Percentiles rank a stretch among this genome's conserved stretches.
phyloP scores from a whole-genome alignment of 2,329 filamentous ascomycete species.

The Diaporthe amygdali region DNA sequence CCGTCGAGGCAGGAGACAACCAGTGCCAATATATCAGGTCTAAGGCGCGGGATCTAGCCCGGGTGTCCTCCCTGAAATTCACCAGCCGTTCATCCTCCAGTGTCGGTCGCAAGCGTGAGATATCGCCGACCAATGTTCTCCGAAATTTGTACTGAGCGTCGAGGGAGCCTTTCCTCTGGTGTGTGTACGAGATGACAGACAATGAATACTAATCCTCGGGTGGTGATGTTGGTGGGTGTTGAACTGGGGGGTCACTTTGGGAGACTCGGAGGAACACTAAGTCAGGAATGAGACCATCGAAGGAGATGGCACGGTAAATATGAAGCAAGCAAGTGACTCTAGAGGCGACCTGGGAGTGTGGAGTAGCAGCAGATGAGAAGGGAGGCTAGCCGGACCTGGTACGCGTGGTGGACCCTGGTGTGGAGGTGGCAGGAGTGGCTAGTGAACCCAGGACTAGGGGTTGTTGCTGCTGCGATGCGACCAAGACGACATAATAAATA shows the following conservation, averaged over 20 bases:
- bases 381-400: constrained; percentile 25
- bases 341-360: constrained; percentile 23
- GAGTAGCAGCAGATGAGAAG: constrained; percentile 26
- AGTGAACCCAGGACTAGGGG: constrained; percentile 17
- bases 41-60: background rate
- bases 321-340: constrained; percentile 24
- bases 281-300: background rate
- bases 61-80: background rate
- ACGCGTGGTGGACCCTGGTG: constrained; percentile 21
- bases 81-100: constrained; percentile 14
- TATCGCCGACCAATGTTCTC: background rate
- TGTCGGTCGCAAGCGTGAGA: background rate
- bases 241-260: background rate
- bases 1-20: constrained; percentile 7
- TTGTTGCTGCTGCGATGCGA: constrained; percentile 23
- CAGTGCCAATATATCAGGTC: background rate
- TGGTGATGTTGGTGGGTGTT: background rate
- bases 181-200: background rate
- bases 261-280: constrained; percentile 11
- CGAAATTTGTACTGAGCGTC: background rate
- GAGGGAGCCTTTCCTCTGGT: background rate
- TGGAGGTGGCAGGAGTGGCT: constrained; percentile 19
- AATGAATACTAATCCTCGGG: background rate
- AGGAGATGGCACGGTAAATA: constrained; percentile 24
- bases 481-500: constrained; percentile 17